Evolutionary conservation across 352 stramenopile species (phyloP).

Genomic region (Phytopythium aichiense): DNA sequence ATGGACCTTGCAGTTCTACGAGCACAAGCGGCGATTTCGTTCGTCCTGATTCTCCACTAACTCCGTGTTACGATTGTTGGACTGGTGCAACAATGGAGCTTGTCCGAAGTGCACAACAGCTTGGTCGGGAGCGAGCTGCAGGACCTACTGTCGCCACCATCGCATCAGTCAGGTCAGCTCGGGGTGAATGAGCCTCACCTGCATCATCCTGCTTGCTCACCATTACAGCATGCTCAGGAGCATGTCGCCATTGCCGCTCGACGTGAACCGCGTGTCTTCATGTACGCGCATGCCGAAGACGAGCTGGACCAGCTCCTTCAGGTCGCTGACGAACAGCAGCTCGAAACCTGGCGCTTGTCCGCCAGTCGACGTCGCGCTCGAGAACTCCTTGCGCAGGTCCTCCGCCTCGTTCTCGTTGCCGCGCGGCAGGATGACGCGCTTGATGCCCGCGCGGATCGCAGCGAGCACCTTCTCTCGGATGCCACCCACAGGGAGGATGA

Average conservation of each 20-base stretch:
- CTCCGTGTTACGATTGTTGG: too few relatives aligned
- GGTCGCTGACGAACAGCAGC: conserved; percentile 63
- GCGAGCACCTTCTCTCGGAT: conserved; percentile 90
- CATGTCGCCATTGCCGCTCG: conserved; percentile 19
- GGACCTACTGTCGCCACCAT: too few relatives aligned
- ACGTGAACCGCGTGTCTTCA: conserved; percentile 25
- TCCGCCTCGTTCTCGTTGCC: conserved; percentile 74
- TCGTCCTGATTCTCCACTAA: too few relatives aligned
- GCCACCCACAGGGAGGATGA: conserved; percentile 89
- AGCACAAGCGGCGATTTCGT: too few relatives aligned
- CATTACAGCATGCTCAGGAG: conserved; percentile 47
- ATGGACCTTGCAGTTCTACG: too few relatives aligned
- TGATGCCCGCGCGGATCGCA: conserved; percentile 82
- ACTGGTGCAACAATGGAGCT: too few relatives aligned
- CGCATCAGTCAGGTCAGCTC: neutral
- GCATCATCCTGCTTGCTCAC: neutral
- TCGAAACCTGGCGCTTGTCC: conserved; percentile 26
- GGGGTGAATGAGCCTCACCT: neutral
- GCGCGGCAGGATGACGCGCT: conserved; percentile 69
- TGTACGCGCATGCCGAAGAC: conserved; percentile 66
- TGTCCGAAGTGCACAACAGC: too few relatives aligned
- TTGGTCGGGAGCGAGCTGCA: too few relatives aligned
- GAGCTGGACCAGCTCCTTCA: conserved; percentile 57
- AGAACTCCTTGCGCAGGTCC: conserved; percentile 64
- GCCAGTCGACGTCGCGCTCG: conserved; percentile 13